phyloP scores from a whole-genome alignment of 106 monocot species.

The Posidonia australis region DNA sequence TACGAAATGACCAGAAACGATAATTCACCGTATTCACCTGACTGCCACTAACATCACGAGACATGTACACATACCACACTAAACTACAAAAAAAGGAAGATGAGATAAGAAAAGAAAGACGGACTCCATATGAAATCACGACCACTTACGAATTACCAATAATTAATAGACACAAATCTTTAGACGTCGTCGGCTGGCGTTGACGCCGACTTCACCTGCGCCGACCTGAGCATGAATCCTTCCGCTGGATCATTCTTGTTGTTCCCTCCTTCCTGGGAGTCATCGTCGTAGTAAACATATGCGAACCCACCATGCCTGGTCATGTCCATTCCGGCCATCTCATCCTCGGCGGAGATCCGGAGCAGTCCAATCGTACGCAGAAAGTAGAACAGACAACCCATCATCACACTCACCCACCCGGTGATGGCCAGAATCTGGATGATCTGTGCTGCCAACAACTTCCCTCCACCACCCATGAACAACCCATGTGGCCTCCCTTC shows the following conservation, averaged over 20 bases:
- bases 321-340: slow-evolving; percentile 19
- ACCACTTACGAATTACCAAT: too few species aligned
- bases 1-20: too few species aligned
- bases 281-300: slow-evolving; percentile 17
- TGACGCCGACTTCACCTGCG: not conserved
- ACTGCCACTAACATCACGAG: too few species aligned
- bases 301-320: slow-evolving; percentile 19
- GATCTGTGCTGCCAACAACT: slow-evolving; percentile 14
- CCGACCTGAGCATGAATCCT: not conserved
- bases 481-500: slow-evolving; percentile 11
- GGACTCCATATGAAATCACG: too few species aligned
- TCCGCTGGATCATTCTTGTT: not conserved
- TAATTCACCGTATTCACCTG: too few species aligned
- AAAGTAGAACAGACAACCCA: slow-evolving; percentile 15
- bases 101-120: too few species aligned
- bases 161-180: too few species aligned
- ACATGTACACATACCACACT: too few species aligned
- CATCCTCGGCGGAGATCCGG: slow-evolving; percentile 16
- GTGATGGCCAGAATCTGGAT: slow-evolving; percentile 17
- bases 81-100: too few species aligned
- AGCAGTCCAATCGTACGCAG: slow-evolving; percentile 5
- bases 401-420: slow-evolving; percentile 19
- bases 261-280: not conserved
- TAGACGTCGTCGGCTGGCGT: too few species aligned
- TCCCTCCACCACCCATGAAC: slow-evolving; percentile 16